Conservation (phyloP, 2,329 filamentous ascomycete species). For the Aspergillus nomiae region DNA sequence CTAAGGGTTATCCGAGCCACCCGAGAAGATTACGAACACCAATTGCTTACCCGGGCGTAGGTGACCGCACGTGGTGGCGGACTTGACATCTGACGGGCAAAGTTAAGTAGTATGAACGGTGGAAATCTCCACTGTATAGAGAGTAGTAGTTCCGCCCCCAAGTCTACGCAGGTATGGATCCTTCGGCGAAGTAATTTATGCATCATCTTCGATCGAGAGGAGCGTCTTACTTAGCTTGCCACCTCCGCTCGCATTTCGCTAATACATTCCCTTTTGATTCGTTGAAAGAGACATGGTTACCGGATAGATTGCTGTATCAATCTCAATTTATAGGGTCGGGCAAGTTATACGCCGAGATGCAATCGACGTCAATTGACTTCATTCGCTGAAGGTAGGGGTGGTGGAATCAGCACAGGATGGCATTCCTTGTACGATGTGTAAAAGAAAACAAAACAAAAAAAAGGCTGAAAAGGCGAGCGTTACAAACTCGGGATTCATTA, state of each 20-base stretch:
- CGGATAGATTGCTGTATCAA: background rate
- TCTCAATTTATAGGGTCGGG: background rate
- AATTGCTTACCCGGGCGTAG: background rate
- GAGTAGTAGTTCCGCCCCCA: background rate
- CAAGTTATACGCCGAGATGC: background rate
- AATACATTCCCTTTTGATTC: background rate
- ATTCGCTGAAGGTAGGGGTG: background rate
- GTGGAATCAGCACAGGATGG: background rate
- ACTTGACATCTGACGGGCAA: background rate
- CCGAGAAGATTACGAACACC: slow-evolving; percentile 5
- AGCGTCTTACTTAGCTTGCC: background rate
- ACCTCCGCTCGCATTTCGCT: background rate
- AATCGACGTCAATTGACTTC: background rate
- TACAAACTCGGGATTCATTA: background rate
- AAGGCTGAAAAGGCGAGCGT: too few relatives aligned
- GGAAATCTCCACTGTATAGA: background rate
- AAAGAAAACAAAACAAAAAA: too few relatives aligned
- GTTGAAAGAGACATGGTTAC: background rate
- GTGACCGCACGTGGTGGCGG: background rate
- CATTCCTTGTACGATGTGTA: background rate
- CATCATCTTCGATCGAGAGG: background rate
- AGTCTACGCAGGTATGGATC: background rate
- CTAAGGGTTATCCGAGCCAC: background rate
- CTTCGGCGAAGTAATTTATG: background rate
- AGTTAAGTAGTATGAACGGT: background rate